Percentiles rank a stretch among this genome's conserved stretches.
Evolutionary conservation across 352 stramenopile species (phyloP).

Genomic region (Phytopythium boreale): DNA sequence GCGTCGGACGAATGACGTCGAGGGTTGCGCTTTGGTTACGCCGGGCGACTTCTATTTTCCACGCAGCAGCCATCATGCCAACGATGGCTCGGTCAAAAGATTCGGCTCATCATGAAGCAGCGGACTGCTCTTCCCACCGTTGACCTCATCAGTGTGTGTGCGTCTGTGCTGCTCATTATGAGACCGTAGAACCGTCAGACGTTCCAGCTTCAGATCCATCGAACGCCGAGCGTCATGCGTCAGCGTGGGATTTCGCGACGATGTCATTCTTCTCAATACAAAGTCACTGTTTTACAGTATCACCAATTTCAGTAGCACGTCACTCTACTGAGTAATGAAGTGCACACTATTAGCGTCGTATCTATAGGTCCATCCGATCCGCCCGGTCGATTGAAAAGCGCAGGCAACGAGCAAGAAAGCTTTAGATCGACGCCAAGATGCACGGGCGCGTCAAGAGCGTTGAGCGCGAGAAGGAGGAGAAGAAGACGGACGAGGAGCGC

Average conservation of each 20-base stretch:
- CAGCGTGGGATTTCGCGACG: background rate
- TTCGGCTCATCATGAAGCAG: too few species aligned
- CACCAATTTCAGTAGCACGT: too few species aligned
- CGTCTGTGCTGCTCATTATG: background rate
- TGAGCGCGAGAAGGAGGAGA: conserved; percentile 66
- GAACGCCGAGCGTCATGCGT: background rate
- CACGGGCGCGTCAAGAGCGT: conserved; percentile 76
- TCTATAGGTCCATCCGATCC: background rate
- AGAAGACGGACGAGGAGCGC: conserved; percentile 59
- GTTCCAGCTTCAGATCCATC: background rate
- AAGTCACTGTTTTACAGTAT: too few species aligned
- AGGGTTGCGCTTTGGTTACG: background rate
- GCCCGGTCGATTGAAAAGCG: background rate
- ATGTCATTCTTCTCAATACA: too few species aligned
- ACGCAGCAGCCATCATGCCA: too few species aligned
- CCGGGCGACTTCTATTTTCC: too few species aligned
- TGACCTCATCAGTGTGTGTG: too few species aligned
- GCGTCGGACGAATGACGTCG: background rate
- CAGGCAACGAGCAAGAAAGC: background rate
- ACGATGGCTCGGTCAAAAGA: too few species aligned
- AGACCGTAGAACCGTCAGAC: too few species aligned
- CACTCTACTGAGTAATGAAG: background rate
- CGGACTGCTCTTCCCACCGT: too few species aligned
- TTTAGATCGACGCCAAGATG: conserved; percentile 21
- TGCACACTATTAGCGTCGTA: background rate